These are phyloP conservation scores for Tetrapisispora pingtungensis DNA, from an alignment of 805 yeast species.

Conservation along the genomic window DNA sequence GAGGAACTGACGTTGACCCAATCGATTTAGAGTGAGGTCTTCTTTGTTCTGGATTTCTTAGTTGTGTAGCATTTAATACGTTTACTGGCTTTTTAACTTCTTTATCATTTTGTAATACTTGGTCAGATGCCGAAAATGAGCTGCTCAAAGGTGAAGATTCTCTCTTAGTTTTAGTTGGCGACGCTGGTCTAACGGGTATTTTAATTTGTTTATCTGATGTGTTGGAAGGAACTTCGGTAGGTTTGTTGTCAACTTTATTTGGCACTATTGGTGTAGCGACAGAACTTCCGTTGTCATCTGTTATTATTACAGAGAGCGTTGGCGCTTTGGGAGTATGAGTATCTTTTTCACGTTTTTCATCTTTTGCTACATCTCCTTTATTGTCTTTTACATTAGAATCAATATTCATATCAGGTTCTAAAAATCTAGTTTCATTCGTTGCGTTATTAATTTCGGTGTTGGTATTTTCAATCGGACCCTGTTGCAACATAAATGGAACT, in stretches of 20 bases:
- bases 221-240: background rate
- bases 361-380: background rate
- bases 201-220: background rate
- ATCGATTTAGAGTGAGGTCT: slow-evolving; percentile 28
- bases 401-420: background rate
- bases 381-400: background rate
- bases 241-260: background rate
- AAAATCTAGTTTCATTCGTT: background rate
- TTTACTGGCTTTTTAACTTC: background rate
- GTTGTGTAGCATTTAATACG: background rate
- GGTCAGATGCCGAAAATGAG: background rate
- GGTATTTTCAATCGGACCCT: slow-evolving; percentile 2
- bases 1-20: slow-evolving; percentile 25
- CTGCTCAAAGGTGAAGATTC: background rate
- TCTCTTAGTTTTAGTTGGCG: background rate
- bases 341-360: too few relatives aligned
- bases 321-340: background rate
- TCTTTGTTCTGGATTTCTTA: background rate
- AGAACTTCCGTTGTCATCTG: background rate
- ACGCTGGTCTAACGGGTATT: background rate
- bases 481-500: slow-evolving; percentile 43
- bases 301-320: background rate
- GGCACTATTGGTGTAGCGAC: background rate
- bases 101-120: too few relatives aligned
- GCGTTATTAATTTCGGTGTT: background rate